Conservation (phyloP, 257 asterid species). For the Oldenlandia corymbosa region DNA sequence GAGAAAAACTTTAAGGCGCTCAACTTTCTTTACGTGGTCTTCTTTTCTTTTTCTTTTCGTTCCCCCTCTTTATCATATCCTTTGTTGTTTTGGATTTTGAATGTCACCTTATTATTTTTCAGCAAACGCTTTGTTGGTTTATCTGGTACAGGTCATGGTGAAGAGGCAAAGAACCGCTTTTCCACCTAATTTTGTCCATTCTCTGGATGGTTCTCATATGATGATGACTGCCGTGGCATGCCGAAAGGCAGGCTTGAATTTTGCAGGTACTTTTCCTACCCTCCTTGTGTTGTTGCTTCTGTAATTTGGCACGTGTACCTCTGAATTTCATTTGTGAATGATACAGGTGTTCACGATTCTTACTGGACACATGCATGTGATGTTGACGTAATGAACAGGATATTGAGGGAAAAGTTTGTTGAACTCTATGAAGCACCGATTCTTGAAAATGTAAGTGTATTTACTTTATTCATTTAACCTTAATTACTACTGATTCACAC, state of each 20-base stretch:
- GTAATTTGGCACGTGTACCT: conserved; percentile 2
- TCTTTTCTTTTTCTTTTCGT: too few relatives aligned
- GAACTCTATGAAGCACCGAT: conserved; percentile 79
- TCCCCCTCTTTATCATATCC: background rate
- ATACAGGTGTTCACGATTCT: conserved; percentile 95
- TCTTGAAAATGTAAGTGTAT: conserved; percentile 68
- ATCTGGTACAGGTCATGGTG: conserved; percentile 61
- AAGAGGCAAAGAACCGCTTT: conserved; percentile 93
- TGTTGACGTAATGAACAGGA: conserved; percentile 71
- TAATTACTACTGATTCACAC: too few relatives aligned
- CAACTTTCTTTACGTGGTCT: too few relatives aligned
- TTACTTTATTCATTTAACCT: too few relatives aligned
- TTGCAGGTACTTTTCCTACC: conserved; percentile 60
- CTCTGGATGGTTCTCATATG: conserved; percentile 98
- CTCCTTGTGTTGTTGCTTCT: conserved; percentile 11
- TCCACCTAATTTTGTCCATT: conserved; percentile 96
- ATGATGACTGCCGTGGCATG: conserved; percentile 99
- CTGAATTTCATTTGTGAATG: conserved; percentile 5
- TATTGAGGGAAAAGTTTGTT: conserved; percentile 77
- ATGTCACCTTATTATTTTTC: background rate
- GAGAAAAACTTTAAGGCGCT: too few relatives aligned
- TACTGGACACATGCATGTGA: conserved; percentile 98
- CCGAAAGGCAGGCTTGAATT: conserved; percentile 75
- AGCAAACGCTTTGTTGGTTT: background rate
- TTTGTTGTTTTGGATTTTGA: background rate